Evolutionary conservation across 495 filamentous ascomycete species (phyloP), one percentile per base, ranked within the genome.

Genomic region (Penicillium flavigenum): DNA sequence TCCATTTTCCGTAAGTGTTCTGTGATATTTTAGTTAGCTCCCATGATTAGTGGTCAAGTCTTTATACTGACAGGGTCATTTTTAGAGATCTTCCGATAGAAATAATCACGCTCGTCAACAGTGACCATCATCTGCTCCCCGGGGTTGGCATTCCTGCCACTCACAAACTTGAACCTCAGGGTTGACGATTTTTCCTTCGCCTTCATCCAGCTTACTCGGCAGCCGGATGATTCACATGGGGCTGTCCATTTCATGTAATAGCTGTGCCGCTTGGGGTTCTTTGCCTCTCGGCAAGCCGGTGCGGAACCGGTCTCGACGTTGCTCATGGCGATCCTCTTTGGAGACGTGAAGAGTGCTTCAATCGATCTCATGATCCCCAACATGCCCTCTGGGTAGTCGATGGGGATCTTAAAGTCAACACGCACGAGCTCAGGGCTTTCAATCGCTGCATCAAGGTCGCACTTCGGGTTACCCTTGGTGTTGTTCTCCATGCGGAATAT

Each of bases 101-200:
- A 43, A n/a, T 32, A 0, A 2, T 42, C 24, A 36, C n/a, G 7
- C 32, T 56, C 31, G 26, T 56, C 24, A 7, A 61, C 43, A 2
- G 29, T 41, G 17, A 61, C n/a, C 2, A 61, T 31, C 16, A 51
- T 27, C 26, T 51, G n/a, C 42, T 61, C 59, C 29, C 32, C 54
- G 0, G 4, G 17, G 6, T 17, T 12, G 1, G 24, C 4, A n/a
- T 26, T 19, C 20, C 12, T 46, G 1, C 1, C 19, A 4, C 4
- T 26, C 41, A 38, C 19, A 24, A 55, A 47, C 31, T 47, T 55
- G 42, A 36, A 46, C 36, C 32, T 41, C 17, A 57, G 19, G 10
- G 36, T 17, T 12, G 27, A 4, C 14, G 31, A 17, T 2, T 22
- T 34, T 3, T 29, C 19, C n/a, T 38, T 32, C 16, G 26, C 34